Base-by-base conservation (phyloP, 208 protist genomes). In the Trichomonas vaginalis region DNA sequence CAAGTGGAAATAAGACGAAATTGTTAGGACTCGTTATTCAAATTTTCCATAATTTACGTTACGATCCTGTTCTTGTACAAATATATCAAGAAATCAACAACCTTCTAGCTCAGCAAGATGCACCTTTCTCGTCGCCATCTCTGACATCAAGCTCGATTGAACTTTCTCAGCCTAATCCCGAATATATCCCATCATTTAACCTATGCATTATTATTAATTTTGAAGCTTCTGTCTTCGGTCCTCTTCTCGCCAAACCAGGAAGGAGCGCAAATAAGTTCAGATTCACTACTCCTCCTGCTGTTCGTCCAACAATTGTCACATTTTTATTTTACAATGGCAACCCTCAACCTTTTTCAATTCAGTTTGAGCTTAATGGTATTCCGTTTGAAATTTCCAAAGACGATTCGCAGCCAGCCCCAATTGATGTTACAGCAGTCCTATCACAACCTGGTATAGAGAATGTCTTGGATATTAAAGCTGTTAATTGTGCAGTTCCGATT, bases 1-100 rank as follows among this genome's bases (percentile, higher is more conserved):
- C 86, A 35, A 92, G 86, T 40, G 86, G 86, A 92, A 92, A 92
- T 15, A 92, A 92, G 56, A 51, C 86, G 8, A 92, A 92, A 51
- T 45, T 92, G 12, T 32, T 92, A 27, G n/a, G 45, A 27, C 45
- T 92, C 27, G 45, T 92, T 39, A 35, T 92, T 39, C 14, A 35
- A 92, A 92, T 92, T 48, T 92, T 92, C 45, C 86, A 92, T 8
- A 45, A 17, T 51, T 39, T 92, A 14, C 40, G 86, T n/a, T 92
- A 37, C 37, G 86, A 92, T 51, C 42, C 42, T 4, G 45, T 48
- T 35, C 45, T 92, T 21, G n/a, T 92, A 21, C 40, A 92, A 9
- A 92, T 92, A 35, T 39, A 39, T 32, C 42, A 92, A 35, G 86
- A 92, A 92, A 51, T 92, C 32, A 92, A 92, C 32, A 48, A 51